phyloP scores from a whole-genome alignment of 257 asterid species.

The Mentha longifolia region DNA sequence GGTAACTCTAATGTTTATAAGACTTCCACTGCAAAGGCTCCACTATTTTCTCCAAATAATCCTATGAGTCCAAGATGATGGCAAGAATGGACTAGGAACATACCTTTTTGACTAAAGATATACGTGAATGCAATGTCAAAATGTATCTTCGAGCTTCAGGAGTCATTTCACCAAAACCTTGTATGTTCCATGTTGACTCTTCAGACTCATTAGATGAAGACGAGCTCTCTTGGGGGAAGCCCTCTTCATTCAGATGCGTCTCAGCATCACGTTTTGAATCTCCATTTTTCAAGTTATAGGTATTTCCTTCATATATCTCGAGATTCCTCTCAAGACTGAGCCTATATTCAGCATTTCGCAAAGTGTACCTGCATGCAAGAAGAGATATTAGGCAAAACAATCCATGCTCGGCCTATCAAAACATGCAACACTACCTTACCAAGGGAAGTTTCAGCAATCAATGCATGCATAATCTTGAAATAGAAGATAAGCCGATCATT shows the following conservation, averaged over 20 bases:
- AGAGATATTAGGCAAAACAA: background rate
- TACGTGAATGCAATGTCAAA: slow-evolving; percentile 58
- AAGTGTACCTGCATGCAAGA: slow-evolving; percentile 66
- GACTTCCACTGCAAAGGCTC: background rate
- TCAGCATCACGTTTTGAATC: slow-evolving; percentile 44
- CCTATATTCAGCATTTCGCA: slow-evolving; percentile 92
- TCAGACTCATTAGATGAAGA: slow-evolving; percentile 46
- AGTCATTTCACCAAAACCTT: slow-evolving; percentile 74
- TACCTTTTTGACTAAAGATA: slow-evolving; percentile 80
- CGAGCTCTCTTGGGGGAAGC: slow-evolving; percentile 42
- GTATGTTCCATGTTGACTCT: slow-evolving; percentile 48
- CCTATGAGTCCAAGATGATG: background rate
- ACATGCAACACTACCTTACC: slow-evolving; percentile 21
- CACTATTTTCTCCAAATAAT: slow-evolving; percentile 6
- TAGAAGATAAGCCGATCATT: background rate
- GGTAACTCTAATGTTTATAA: background rate
- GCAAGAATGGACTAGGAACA: background rate
- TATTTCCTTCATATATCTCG: slow-evolving; percentile 58
- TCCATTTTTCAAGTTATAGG: slow-evolving; percentile 46
- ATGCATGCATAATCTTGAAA: slow-evolving; percentile 16
- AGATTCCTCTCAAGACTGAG: slow-evolving; percentile 90
- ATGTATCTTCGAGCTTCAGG: slow-evolving; percentile 80
- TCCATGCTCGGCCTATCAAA: background rate
- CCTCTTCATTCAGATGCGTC: slow-evolving; percentile 36
- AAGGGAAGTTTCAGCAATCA: background rate